Percentiles rank a stretch among this genome's conserved stretches.
Evolutionary conservation across 148 eudicot genomes (phyloP).

Genomic region (Camellia granthamiana): DNA sequence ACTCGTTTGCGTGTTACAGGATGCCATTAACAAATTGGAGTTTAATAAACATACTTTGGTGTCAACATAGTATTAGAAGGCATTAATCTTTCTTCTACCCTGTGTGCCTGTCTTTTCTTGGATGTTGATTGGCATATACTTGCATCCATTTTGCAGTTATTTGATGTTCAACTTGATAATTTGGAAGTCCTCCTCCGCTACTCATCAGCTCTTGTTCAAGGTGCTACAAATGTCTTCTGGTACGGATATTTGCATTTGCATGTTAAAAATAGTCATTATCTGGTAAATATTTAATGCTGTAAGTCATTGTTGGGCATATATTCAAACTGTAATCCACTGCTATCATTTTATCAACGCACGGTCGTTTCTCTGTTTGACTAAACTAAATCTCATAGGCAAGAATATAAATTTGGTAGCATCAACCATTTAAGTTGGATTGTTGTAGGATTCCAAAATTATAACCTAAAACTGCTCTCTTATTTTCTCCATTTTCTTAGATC

Average conservation of each 20-base stretch:
- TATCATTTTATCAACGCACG: neutral
- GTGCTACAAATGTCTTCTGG: constrained; percentile 96
- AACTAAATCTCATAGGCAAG: neutral
- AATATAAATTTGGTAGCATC: neutral
- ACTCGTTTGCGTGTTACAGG: neutral
- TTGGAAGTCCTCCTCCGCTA: constrained; percentile 87
- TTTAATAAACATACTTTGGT: neutral
- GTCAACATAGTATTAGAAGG: neutral
- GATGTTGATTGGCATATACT: neutral
- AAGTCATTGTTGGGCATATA: neutral
- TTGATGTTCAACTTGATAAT: constrained; percentile 80
- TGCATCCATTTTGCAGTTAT: constrained; percentile 52
- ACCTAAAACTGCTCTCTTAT: neutral
- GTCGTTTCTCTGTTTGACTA: constrained; percentile 3
- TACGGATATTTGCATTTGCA: constrained; percentile 28
- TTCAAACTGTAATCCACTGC: neutral
- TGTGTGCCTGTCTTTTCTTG: neutral
- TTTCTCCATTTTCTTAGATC: neutral
- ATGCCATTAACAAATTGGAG: neutral
- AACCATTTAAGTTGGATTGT: neutral
- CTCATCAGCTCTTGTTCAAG: constrained; percentile 96
- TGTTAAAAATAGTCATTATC: neutral
- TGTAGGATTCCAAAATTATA: neutral
- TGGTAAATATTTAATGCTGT: neutral
- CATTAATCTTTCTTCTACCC: neutral